Base-by-base conservation (phyloP, 495 filamentous ascomycete species). In the Tuber umbilicatum region DNA sequence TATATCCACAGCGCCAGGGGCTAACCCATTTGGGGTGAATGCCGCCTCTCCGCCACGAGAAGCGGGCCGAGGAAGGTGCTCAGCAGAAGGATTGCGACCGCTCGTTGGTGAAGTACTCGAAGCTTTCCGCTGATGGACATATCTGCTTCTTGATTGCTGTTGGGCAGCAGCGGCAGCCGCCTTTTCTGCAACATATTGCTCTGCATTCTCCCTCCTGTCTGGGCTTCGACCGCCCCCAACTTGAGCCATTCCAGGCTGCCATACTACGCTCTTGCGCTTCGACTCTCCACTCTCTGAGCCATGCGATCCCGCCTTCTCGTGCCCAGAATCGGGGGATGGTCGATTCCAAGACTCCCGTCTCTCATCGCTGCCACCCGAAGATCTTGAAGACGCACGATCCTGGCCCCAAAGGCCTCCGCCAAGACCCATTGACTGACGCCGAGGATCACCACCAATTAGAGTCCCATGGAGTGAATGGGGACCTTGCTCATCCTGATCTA, bases 171-270 rank as follows among this genome's bases (percentile, higher is more conserved):
- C 84, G 37, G 87, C 86, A 10, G 90, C 87, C 6, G 92, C 90
- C 70, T 93, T 89, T 77, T 95, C 92, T 75, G 93, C 89, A n/a
- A 97, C 93, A 84, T 89, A 97, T 80, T 97, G 89, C 81, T 97
- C 93, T 27, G 94, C 83, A 1, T 86, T 85, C 3, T 87, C 60
- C 1, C 76, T 76, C 4, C 78, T 74, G 80, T 60, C 87, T 85
- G 39, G 89, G 78, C 81, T 85, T 83, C 78, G 81, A 81, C 70
- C 82, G 68, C 68, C 85, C 84, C 50, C 87, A 80, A 70, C 86
- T 78, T 79, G 74, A 64, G 79, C 83, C 84, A 89, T 86, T 39
- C 89, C 91, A 27, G 94, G 94, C 74, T 94, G 91, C 94, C 94
- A 97, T 27, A 90, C 82, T 70, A 94, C 83, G 76, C 87, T 92